These are phyloP conservation scores for Amborella trichopoda DNA, from an alignment of 164 flowering plant species.

Conservation along the genomic window DNA sequence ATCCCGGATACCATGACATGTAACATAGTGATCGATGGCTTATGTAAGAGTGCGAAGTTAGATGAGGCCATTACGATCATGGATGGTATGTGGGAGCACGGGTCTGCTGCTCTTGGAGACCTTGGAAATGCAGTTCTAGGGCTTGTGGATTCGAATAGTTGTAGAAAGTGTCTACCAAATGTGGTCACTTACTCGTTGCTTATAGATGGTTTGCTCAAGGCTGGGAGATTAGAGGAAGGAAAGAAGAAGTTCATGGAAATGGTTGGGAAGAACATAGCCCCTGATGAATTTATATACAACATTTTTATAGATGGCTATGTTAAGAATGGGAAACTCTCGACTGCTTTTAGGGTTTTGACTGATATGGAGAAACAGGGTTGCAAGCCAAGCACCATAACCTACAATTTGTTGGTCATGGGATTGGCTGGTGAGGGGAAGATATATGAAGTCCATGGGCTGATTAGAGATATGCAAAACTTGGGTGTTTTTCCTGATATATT, in stretches of 20 bases:
- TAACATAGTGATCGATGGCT: constrained; percentile 70
- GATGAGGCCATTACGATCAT: constrained; percentile 77
- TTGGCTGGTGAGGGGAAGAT: constrained; percentile 50
- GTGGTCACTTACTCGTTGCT: constrained; percentile 66
- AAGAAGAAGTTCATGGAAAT: constrained; percentile 72
- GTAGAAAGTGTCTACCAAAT: constrained; percentile 52
- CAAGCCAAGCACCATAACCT: constrained; percentile 48
- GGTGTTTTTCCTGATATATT: constrained; percentile 49
- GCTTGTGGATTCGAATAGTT: constrained; percentile 33
- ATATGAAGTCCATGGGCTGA: constrained; percentile 58
- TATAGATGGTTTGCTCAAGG: constrained; percentile 60
- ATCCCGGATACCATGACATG: constrained; percentile 74
- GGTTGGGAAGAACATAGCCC: constrained; percentile 49
- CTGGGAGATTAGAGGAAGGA: constrained; percentile 77
- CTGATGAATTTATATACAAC: constrained; percentile 61
- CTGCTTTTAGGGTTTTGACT: constrained; percentile 79
- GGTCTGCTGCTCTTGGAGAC: constrained; percentile 74
- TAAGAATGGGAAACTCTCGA: constrained; percentile 62
- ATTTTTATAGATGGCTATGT: constrained; percentile 52
- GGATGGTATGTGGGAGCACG: constrained; percentile 78
- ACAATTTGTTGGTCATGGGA: constrained; percentile 73
- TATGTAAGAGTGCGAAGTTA: constrained; percentile 61
- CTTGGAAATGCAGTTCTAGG: constrained; percentile 59
- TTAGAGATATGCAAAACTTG: constrained; percentile 74
- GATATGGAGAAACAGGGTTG: constrained; percentile 88